Percentiles rank a stretch among this genome's conserved stretches.
Conservation (phyloP, 805 yeast species). For the Kazachstania taianensis region DNA sequence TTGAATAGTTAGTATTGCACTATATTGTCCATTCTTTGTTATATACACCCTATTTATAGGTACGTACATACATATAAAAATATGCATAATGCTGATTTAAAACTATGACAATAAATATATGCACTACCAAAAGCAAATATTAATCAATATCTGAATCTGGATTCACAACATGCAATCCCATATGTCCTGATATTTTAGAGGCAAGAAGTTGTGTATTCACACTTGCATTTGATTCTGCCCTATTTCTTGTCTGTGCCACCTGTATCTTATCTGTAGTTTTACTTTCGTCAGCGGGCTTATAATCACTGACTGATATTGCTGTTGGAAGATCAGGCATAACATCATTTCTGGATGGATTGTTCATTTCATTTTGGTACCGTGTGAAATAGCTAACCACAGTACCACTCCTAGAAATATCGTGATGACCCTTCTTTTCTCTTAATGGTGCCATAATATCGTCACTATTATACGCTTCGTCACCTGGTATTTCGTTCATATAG, state of each 20-base stretch:
- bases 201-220: slow-evolving; percentile 5
- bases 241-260: slow-evolving; percentile 1
- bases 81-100: too few relatives aligned
- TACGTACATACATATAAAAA: too few relatives aligned
- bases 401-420: slow-evolving; percentile 17
- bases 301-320: slow-evolving; percentile 14
- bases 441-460: slow-evolving; percentile 28
- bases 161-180: slow-evolving; percentile 22
- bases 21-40: too few relatives aligned
- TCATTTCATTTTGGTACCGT: slow-evolving; percentile 18
- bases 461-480: slow-evolving; percentile 30
- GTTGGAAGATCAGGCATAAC: slow-evolving; percentile 11
- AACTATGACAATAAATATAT: too few relatives aligned
- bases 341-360: slow-evolving; percentile 7
- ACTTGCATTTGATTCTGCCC: slow-evolving; percentile 5
- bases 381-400: slow-evolving; percentile 29
- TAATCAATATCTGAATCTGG: slow-evolving; percentile 24
- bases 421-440: slow-evolving; percentile 13
- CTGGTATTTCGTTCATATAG: slow-evolving; percentile 26
- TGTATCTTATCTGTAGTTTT: too few relatives aligned
- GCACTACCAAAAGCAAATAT: too few relatives aligned
- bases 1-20: too few relatives aligned
- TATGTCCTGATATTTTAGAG: slow-evolving; percentile 7
- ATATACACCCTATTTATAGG: too few relatives aligned
- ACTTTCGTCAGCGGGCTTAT: too few relatives aligned